Conservation (phyloP, 768 basidiomycete species). For the Phylloporus rhodoxanthus region DNA sequence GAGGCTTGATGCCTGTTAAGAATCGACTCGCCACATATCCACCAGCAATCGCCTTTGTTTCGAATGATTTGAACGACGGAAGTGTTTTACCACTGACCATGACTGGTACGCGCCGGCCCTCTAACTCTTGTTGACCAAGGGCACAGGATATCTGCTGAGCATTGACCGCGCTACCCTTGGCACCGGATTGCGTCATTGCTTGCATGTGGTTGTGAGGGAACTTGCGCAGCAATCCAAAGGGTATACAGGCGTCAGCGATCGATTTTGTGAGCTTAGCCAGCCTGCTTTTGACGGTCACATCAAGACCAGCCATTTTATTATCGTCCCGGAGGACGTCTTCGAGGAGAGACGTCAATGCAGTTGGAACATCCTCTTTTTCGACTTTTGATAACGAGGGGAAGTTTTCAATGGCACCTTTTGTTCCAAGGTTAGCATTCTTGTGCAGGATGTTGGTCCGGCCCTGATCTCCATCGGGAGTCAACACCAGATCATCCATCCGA, state of each 20-base stretch:
- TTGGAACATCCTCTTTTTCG: constrained; percentile 48
- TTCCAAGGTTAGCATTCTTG: constrained; percentile 66
- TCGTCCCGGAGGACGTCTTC: constrained; percentile 94
- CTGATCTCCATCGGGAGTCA: constrained; percentile 77
- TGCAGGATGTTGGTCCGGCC: constrained; percentile 63
- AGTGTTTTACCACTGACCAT: constrained; percentile 99
- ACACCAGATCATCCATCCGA: constrained; percentile 94
- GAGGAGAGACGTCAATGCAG: constrained; percentile 59
- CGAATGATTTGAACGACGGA: constrained; percentile 94
- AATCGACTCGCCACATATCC: constrained; percentile 98
- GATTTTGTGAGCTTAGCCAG: constrained; percentile 83
- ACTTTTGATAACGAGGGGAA: constrained; percentile 66
- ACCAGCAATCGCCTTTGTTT: constrained; percentile 96
- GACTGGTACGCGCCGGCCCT: constrained; percentile 96
- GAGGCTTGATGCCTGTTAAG: constrained; percentile 95
- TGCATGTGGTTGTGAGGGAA: constrained; percentile 99
- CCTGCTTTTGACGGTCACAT: constrained; percentile 84
- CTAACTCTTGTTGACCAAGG: constrained; percentile 94
- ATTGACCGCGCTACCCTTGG: constrained; percentile 96
- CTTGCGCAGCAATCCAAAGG: constrained; percentile 78
- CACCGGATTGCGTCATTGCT: constrained; percentile 95
- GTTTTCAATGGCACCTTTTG: constrained; percentile 83
- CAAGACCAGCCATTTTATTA: constrained; percentile 94
- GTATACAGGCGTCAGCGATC: constrained; percentile 84
- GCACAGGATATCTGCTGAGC: constrained; percentile 97